These are phyloP conservation scores for Globisporangium carolinianum DNA, from an alignment of 352 stramenopile species.

Conservation along the genomic window DNA sequence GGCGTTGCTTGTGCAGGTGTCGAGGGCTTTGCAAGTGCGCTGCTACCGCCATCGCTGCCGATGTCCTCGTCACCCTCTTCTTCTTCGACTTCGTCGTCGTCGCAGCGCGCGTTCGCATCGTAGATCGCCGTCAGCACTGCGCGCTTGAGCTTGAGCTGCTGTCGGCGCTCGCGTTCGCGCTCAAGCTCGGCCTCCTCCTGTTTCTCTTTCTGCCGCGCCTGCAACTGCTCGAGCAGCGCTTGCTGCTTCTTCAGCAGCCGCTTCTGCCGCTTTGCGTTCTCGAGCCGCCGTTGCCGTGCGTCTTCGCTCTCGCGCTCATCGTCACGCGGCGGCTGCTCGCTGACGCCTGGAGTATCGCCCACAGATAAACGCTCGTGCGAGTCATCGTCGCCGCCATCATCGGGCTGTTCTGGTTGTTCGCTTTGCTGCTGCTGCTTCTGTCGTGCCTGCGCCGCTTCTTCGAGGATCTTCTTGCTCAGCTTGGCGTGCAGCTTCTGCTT, in stretches of 20 bases:
- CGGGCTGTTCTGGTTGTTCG: conserved; percentile 15
- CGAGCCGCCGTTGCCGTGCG: conserved; percentile 7
- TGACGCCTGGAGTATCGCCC: no score
- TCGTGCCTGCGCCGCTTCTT: conserved; percentile 29
- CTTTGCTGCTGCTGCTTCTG: conserved; percentile 15
- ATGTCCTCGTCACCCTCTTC: neutral
- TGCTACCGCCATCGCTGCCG: neutral
- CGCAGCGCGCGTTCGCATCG: conserved; percentile 15
- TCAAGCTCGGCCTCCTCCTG: conserved; percentile 42
- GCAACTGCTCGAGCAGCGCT: conserved; percentile 36
- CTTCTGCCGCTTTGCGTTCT: conserved; percentile 37
- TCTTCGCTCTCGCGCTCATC: conserved; percentile 14
- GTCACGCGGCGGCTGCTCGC: neutral
- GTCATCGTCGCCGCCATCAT: conserved; percentile 2
- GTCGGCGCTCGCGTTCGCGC: conserved; percentile 34
- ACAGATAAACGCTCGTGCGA: neutral
- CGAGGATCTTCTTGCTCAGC: conserved; percentile 40
- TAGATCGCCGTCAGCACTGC: conserved; percentile 47
- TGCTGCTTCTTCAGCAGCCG: conserved; percentile 56
- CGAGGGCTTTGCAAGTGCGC: neutral
- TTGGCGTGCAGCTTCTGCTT: conserved; percentile 62
- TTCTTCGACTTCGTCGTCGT: conserved; percentile 18
- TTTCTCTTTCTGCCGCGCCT: conserved; percentile 47
- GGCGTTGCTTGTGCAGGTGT: neutral
- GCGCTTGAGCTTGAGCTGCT: conserved; percentile 53